Base-by-base conservation (phyloP, 2,329 filamentous ascomycete genomes). In the Aspergillus novoparasiticus region DNA sequence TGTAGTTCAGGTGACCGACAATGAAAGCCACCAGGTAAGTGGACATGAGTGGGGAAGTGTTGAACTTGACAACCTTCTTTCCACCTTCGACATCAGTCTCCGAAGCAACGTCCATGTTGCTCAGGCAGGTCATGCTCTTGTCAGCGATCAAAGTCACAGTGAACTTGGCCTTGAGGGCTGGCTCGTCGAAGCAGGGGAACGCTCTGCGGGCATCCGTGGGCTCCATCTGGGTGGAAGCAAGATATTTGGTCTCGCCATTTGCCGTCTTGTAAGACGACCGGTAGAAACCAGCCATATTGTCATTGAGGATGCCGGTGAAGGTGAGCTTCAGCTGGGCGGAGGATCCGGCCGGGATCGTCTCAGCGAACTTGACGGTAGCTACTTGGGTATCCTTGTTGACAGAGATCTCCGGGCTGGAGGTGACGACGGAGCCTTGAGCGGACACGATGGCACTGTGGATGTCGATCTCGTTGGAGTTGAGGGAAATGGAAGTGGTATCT, bases 231-330 rank as follows among this genome's bases (percentile, higher is more conserved):
- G 92, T 92, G 30, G 93, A 94, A 32, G 94, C 94, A 74, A 98
- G 85, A 76, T 94, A 90, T 69, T 91, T 91, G 63, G 90, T 89
- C 64, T 87, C 87, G 45, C 94, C 94, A 73, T 95, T 88, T 56
- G 87, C 81, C 65, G 88, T 89, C 83, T 95, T 96, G 84, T 94
- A 98, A 8, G 93, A 96, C 1, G 93, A 97, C 63, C 94, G 89
- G 81, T 98, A 98, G 86, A 98, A 98, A 55, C 94, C 94, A 56
- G 94, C 94, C 93, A 98, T 96, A 81, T 95, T 94, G 77, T 96
- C 92, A 78, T 96, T 97, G 73, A 97, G 82, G 50, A 84, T 85
- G 46, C 93, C 93, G 11, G 87, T 89, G 79, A 96, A 97, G 69
- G 86, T 89, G 72, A 93, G 87, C 73, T 89, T 89, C 65, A 96